Conservation (phyloP, 2,329 filamentous ascomycete genomes). For the Penicillium sp. region DNA sequence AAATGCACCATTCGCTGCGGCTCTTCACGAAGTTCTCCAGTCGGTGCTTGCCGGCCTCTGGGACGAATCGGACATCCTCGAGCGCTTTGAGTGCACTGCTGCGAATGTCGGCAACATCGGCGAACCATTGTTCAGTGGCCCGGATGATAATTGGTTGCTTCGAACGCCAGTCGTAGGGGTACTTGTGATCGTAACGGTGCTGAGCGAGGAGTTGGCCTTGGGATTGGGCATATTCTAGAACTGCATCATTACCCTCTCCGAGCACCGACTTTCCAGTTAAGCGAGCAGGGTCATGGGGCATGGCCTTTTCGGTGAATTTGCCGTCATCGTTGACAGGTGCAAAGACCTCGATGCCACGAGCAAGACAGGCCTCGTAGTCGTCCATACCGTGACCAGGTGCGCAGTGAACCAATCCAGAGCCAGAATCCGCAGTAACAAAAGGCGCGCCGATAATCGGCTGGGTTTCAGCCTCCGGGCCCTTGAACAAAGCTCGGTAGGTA, state of each 20-base stretch:
- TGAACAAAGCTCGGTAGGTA: conserved; percentile 71
- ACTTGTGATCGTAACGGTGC: conserved; percentile 82
- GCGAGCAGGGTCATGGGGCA: conserved; percentile 65
- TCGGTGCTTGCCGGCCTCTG: conserved; percentile 69
- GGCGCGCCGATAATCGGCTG: conserved; percentile 79
- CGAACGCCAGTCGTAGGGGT: conserved; percentile 96
- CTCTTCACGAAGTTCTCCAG: conserved; percentile 84
- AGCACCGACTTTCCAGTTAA: conserved; percentile 74
- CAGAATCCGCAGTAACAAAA: conserved; percentile 88
- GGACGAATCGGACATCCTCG: conserved; percentile 73
- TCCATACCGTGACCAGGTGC: conserved; percentile 96
- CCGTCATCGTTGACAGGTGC: conserved; percentile 84
- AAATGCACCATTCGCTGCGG: conserved; percentile 96
- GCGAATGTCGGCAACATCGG: conserved; percentile 84
- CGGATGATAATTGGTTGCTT: conserved; percentile 89
- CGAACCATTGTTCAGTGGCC: conserved; percentile 97
- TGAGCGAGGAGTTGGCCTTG: conserved; percentile 64
- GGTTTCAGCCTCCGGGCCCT: conserved; percentile 54
- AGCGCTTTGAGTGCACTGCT: conserved; percentile 69
- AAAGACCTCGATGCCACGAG: conserved; percentile 69
- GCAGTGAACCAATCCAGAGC: conserved; percentile 90
- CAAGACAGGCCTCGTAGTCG: conserved; percentile 80
- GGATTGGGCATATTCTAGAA: conserved; percentile 67
- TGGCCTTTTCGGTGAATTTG: conserved; percentile 75
- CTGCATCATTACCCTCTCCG: conserved; percentile 65